Base-by-base conservation (phyloP, 768 basidiomycete genomes). In the Gyrodon lividus region DNA sequence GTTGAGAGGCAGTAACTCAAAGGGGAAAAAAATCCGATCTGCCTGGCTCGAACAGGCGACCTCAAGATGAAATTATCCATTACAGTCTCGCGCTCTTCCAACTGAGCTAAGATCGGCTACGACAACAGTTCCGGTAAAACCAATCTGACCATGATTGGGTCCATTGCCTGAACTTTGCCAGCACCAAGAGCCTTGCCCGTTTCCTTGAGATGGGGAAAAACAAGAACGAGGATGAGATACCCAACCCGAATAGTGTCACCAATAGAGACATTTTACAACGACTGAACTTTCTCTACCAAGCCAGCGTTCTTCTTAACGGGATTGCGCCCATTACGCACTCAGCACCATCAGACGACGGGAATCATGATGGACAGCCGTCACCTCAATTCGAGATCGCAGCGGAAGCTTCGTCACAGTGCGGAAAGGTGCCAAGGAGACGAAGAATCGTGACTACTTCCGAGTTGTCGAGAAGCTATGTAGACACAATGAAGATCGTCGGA, bases 261-360 rank as follows among this genome's bases (percentile, higher is more conserved):
- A 89, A 91, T 65, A 74, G 82, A 24, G 92, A 93, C 62, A 81
- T 88, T 42, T 77, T 91, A 19, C 91, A 93, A 67, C 78, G 91
- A 24, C 77, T 93, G 54, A 92, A 88, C 69, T 93, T 89, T 66
- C 78, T 93, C 31, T 92, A 89, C 62, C 92, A 92, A 69, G 87
- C 89, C 31, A 84, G 86, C 60, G 74, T 79, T 12, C 85, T 84
- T 54, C 72, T 90, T 17, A 75, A 71, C 48, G 72, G 71, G 10
- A 66, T 77, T 43, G 57, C 66, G 33, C 54, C 65, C 17, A 37
- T 59, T 35, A 31, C 56, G n/a, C 26, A n/a, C 16, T 4, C 22
- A n/a, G 3, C 55, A 26, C 42, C n/a, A 7, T 9, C 53, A 17
- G 12, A 19, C 2, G 0, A 48, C 40, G n/a, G 17, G 34, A 33